These are phyloP conservation scores for Tephrocybe sp. DNA, from an alignment of 768 basidiomycete species.

Conservation along the genomic window DNA sequence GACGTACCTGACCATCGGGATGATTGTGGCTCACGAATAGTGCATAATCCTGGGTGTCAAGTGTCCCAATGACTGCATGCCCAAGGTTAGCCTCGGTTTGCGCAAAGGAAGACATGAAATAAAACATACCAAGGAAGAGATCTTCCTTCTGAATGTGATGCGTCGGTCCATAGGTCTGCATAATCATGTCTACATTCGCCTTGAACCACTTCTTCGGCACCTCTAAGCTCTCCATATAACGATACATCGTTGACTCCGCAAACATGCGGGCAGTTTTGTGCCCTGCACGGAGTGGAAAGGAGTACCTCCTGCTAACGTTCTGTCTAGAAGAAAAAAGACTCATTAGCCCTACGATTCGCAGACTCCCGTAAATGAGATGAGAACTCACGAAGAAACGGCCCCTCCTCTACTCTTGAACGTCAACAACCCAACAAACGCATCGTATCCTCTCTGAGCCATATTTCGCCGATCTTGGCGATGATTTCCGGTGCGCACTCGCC, in stretches of 20 bases:
- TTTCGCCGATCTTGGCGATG: conserved; percentile 60
- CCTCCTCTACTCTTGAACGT: conserved; percentile 39
- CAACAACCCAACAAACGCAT: conserved; percentile 51
- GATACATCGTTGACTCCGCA: conserved; percentile 69
- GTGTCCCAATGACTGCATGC: conserved; percentile 62
- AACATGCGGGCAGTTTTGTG: conserved; percentile 68
- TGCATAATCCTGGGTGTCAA: conserved; percentile 71
- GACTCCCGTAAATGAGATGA: too few relatives aligned
- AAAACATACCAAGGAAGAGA: conserved; percentile 47
- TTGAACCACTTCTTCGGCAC: conserved; percentile 76
- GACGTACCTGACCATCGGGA: conserved; percentile 53
- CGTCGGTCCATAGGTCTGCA: conserved; percentile 49
- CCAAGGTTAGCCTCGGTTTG: not conserved
- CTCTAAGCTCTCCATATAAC: conserved; percentile 61
- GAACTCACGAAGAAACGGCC: conserved; percentile 43
- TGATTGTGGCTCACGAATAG: conserved; percentile 76
- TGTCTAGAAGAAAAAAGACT: conserved; percentile 34
- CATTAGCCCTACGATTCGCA: not conserved
- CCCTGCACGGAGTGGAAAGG: conserved; percentile 61
- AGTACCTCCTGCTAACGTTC: conserved; percentile 50
- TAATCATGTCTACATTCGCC: conserved; percentile 61
- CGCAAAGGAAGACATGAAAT: not conserved
- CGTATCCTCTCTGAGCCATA: conserved; percentile 56
- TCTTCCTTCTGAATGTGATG: conserved; percentile 60
- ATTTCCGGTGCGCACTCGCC: conserved; percentile 48